phyloP scores from a whole-genome alignment of 225 moss, liverwort and hornwort species.

The Pseudoscleropodium purum region DNA sequence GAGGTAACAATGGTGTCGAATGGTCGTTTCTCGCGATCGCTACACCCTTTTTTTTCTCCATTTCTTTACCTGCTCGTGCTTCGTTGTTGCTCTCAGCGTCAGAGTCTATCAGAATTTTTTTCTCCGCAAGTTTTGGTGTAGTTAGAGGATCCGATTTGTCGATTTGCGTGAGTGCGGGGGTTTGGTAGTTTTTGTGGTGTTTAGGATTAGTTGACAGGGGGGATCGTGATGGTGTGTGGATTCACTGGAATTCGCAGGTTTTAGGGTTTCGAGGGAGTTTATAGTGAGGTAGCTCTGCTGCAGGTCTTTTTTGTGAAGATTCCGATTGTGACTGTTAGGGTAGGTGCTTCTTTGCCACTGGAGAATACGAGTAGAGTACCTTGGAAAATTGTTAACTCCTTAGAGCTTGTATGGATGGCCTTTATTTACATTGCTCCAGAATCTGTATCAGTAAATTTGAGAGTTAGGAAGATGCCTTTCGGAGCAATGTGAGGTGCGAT shows the following conservation, averaged over 20 bases:
- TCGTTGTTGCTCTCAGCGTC: not conserved
- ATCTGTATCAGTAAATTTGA: not conserved
- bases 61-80: not conserved
- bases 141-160: not conserved
- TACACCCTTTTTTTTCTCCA: not conserved
- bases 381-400: not conserved
- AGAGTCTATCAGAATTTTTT: too few relatives aligned
- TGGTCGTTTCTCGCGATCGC: not conserved
- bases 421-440: too few relatives aligned
- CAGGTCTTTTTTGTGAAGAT: not conserved
- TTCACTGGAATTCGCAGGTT: not conserved
- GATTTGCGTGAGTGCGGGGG: not conserved
- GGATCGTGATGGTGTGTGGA: not conserved
- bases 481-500: conserved; percentile 6
- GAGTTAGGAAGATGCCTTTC: not conserved
- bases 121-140: not conserved
- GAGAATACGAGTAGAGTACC: not conserved
- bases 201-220: not conserved
- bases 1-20: not conserved
- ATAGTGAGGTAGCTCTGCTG: not conserved
- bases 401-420: not conserved
- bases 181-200: not conserved
- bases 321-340: not conserved
- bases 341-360: not conserved
- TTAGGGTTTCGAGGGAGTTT: not conserved